A percentile compares a stretch with the other conserved stretches of the same genome.
Evolutionary conservation across 2,329 filamentous ascomycete genomes (phyloP).

Genomic region (Ilyonectria mors-panacis): DNA sequence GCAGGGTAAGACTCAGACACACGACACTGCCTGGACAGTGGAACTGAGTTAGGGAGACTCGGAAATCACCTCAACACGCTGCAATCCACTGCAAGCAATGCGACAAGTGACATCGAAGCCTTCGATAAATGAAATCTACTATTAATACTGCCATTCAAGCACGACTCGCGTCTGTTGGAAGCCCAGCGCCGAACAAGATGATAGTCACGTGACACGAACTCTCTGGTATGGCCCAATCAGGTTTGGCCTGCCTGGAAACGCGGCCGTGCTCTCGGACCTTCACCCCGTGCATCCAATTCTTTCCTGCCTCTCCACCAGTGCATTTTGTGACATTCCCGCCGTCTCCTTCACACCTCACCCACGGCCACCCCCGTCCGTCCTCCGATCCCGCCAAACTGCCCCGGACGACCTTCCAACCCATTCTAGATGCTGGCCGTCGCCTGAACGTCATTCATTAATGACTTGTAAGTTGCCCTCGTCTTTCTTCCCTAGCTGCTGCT

Average conservation of each 20-base stretch:
- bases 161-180: not conserved
- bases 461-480: slow-evolving; percentile 62
- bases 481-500: slow-evolving; percentile 49
- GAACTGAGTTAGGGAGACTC: not conserved
- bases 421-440: slow-evolving; percentile 51
- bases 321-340: slow-evolving; percentile 54
- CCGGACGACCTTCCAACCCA: slow-evolving; percentile 43
- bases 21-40: not conserved
- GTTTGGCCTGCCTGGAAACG: slow-evolving; percentile 46
- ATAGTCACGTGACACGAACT: slow-evolving; percentile 38
- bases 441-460: slow-evolving; percentile 62
- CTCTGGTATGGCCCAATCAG: slow-evolving; percentile 33
- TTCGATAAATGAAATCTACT: not conserved
- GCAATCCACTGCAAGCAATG: not conserved
- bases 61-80: not conserved
- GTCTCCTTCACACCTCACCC: slow-evolving; percentile 54
- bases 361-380: slow-evolving; percentile 46
- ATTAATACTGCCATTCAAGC: not conserved
- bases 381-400: slow-evolving; percentile 48
- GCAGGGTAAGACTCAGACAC: not conserved
- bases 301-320: slow-evolving; percentile 56
- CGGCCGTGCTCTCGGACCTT: slow-evolving; percentile 48
- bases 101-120: not conserved
- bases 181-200: not conserved
- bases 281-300: slow-evolving; percentile 57